A percentile compares a stretch with the other conserved stretches of the same genome.
Evolutionary conservation across 768 basidiomycete species (phyloP).

Genomic region (Suillus discolor): DNA sequence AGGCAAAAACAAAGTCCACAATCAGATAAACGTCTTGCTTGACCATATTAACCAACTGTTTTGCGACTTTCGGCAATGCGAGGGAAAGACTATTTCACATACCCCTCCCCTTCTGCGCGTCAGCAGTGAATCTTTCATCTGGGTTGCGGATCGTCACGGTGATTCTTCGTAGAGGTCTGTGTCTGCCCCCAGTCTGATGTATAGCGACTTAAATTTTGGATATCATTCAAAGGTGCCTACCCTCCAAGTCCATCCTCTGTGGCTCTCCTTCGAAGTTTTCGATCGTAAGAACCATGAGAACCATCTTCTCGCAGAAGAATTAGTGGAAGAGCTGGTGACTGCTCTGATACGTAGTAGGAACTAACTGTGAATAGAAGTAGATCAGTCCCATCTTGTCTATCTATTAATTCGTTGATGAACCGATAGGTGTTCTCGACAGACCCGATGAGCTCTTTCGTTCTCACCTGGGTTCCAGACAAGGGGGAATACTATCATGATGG

Average conservation of each 20-base stretch:
- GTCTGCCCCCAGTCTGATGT: constrained; percentile 17
- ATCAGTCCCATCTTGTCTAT: constrained; percentile 35
- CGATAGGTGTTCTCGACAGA: constrained; percentile 28
- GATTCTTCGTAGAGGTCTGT: constrained; percentile 26
- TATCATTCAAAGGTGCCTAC: constrained; percentile 21
- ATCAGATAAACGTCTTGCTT: not conserved
- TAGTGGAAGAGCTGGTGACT: constrained; percentile 19
- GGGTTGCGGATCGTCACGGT: too few species aligned
- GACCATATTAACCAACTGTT: not conserved
- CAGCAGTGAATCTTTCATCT: too few species aligned
- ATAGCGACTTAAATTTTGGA: constrained; percentile 19
- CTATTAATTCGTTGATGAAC: constrained; percentile 31
- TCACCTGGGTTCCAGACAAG: constrained; percentile 10
- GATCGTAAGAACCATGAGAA: constrained; percentile 33
- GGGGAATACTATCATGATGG: too few species aligned
- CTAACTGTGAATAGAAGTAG: constrained; percentile 39
- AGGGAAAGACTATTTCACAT: not conserved
- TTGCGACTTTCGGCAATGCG: not conserved
- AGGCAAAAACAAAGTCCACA: not conserved
- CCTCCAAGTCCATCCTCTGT: constrained; percentile 17
- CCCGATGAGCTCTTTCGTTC: constrained; percentile 10
- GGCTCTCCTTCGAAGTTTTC: constrained; percentile 30
- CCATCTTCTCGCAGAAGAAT: constrained; percentile 31
- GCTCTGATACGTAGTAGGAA: constrained; percentile 16
- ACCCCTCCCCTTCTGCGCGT: not conserved